A percentile compares a stretch with the other conserved stretches of the same genome.
Conservation (phyloP, 257 asterid genomes). For the Ocimum tenuiflorum region DNA sequence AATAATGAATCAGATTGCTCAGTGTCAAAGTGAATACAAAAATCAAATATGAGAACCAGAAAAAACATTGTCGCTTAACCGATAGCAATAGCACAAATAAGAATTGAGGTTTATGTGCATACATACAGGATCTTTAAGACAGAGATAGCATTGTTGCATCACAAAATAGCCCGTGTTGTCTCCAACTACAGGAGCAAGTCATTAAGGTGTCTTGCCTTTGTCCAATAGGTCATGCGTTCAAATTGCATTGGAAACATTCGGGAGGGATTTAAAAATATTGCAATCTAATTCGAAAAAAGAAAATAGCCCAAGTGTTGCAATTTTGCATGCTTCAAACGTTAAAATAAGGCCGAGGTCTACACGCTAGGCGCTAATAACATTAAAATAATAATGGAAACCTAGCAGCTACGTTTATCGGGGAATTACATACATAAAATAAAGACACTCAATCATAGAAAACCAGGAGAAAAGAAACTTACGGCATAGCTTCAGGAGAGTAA, state of each 20-base stretch:
- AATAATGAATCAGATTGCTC: background rate
- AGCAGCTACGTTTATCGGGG: background rate
- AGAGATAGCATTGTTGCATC: background rate
- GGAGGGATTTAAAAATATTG: no score
- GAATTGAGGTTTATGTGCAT: background rate
- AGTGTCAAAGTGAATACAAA: background rate
- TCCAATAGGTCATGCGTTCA: no score
- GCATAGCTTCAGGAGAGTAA: constrained; percentile 88
- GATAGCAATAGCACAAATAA: background rate
- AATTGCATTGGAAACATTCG: no score
- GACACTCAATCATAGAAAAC: background rate
- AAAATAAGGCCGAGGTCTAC: background rate
- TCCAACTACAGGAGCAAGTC: no score
- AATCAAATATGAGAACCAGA: background rate
- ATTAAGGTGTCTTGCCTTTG: no score
- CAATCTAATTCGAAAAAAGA: no score
- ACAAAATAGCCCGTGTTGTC: background rate
- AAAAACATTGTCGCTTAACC: background rate
- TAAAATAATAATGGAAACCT: background rate
- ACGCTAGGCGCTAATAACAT: background rate
- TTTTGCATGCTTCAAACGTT: background rate
- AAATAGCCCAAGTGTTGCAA: background rate
- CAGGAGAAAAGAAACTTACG: constrained; percentile 40
- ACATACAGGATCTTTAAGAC: background rate
- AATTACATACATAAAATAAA: background rate